Conservation (phyloP, 2,329 filamentous ascomycete species). For the Leptographium radiaticola region DNA sequence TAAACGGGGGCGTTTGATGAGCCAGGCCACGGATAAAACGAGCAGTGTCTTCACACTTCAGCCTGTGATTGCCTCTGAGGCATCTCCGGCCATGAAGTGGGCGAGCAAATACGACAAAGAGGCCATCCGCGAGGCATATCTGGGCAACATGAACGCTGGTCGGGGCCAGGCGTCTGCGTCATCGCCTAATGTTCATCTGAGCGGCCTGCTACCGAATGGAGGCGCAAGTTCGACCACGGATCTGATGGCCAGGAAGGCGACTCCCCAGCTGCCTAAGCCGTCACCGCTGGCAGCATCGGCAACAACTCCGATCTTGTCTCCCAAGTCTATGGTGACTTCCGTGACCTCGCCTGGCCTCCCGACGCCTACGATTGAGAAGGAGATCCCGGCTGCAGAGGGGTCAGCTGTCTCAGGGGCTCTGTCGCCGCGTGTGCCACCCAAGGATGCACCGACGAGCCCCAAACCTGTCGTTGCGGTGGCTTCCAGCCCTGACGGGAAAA, state of each 20-base stretch:
- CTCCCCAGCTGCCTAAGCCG: neutral
- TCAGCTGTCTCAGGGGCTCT: neutral
- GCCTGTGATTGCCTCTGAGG: conserved; percentile 70
- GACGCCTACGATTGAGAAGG: neutral
- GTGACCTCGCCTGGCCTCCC: neutral
- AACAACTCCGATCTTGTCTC: neutral
- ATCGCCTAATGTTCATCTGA: conserved; percentile 5
- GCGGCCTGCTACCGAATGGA: conserved; percentile 3
- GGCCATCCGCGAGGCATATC: conserved; percentile 71
- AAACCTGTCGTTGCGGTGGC: conserved; percentile 23
- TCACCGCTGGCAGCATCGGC: neutral
- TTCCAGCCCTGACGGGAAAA: conserved; percentile 31
- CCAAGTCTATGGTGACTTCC: neutral
- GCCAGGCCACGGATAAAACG: conserved; percentile 53
- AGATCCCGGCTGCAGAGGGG: neutral
- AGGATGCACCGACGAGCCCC: conserved; percentile 20
- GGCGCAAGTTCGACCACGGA: neutral
- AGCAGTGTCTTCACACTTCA: conserved; percentile 84
- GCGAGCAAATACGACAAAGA: conserved; percentile 90
- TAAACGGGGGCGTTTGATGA: conserved; percentile 37
- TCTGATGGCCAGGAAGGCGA: conserved; percentile 1
- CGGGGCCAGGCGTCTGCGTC: conserved; percentile 33
- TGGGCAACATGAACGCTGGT: conserved; percentile 60
- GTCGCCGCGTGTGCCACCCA: conserved; percentile 24
- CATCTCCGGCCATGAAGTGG: conserved; percentile 93